phyloP scores from a whole-genome alignment of 345 rosid species.

The Corymbia maculata region DNA sequence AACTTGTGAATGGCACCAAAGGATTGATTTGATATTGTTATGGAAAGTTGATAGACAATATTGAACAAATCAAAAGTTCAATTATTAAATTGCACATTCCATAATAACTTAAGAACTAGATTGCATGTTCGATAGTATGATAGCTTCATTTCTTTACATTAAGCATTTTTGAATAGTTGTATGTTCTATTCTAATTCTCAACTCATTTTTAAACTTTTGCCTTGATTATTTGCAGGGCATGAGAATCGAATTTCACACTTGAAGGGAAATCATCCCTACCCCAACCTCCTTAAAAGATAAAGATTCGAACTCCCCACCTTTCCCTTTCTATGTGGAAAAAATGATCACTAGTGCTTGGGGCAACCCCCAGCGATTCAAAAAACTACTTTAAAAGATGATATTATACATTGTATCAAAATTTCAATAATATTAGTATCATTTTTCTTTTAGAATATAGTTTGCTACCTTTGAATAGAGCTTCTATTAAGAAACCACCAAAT shows the following conservation, averaged over 20 bases:
- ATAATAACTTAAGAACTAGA: neutral
- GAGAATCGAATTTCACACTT: too few species aligned
- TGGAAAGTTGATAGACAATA: neutral
- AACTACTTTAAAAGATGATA: neutral
- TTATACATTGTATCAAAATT: neutral
- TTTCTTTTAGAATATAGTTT: neutral
- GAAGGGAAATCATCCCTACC: too few species aligned
- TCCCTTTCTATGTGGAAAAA: too few species aligned
- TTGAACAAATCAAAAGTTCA: neutral
- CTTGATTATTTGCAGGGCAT: too few species aligned
- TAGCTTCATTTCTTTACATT: too few species aligned
- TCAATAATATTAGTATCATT: neutral
- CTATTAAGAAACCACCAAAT: neutral
- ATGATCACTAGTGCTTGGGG: too few species aligned
- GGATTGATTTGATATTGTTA: neutral
- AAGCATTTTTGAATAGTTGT: too few species aligned
- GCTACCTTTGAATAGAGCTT: neutral
- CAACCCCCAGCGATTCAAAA: too few species aligned
- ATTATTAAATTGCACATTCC: neutral
- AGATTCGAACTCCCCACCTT: too few species aligned
- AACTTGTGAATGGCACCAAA: neutral
- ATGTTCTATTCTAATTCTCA: too few species aligned
- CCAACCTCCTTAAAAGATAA: too few species aligned
- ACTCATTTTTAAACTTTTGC: too few species aligned
- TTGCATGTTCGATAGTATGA: neutral